Evolutionary conservation across 2,329 filamentous ascomycete genomes (phyloP).

Genomic region (Neofusicoccum sp.): DNA sequence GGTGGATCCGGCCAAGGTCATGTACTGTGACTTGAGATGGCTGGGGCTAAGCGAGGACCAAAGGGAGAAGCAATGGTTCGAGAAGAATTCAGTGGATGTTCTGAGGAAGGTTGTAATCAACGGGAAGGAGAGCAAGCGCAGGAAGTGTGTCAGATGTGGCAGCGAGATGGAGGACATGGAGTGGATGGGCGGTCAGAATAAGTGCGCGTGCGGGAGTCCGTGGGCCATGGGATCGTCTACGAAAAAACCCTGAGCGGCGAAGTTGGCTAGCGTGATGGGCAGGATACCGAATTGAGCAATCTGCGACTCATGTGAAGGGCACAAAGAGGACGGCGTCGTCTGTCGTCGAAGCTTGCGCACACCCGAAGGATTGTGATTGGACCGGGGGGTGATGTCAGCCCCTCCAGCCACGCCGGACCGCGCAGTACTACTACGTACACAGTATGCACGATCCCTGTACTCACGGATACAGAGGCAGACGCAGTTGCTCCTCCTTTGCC

Average conservation of each 20-base stretch:
- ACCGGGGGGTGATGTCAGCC: background rate
- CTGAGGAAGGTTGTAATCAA: constrained; percentile 47
- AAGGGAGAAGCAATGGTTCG: constrained; percentile 58
- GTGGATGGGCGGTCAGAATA: constrained; percentile 40
- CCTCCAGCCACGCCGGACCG: background rate
- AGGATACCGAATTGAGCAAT: background rate
- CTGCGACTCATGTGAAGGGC: background rate
- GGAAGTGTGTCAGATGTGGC: constrained; percentile 46
- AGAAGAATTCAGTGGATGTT: constrained; percentile 59
- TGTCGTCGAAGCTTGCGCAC: background rate
- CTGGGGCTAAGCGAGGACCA: constrained; percentile 64
- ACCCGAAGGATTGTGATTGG: background rate
- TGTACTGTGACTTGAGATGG: constrained; percentile 69
- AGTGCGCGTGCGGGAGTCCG: constrained; percentile 38
- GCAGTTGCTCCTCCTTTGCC: background rate
- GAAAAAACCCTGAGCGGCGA: background rate
- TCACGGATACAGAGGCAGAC: background rate
- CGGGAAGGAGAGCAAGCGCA: constrained; percentile 25
- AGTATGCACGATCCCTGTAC: background rate
- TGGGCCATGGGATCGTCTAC: constrained; percentile 32
- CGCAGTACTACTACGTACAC: background rate
- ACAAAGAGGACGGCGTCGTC: background rate
- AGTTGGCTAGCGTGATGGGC: background rate
- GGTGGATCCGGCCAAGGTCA: constrained; percentile 66
- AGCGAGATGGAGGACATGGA: constrained; percentile 47